Evolutionary conservation across 768 basidiomycete species (phyloP), one percentile per base, ranked within the genome.

Genomic region (Boletus sp.): DNA sequence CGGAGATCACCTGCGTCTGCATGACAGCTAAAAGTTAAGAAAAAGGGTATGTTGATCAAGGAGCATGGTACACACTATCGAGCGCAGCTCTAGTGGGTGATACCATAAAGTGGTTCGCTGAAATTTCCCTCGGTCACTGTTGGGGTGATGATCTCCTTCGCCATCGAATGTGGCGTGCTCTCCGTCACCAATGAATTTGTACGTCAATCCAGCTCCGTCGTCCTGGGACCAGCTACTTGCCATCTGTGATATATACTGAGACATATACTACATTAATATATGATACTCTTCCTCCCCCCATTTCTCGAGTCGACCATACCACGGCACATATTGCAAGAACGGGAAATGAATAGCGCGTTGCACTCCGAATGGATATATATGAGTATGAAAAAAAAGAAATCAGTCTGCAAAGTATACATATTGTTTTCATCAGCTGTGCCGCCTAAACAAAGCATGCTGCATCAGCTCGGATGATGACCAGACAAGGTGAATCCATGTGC

Each of bases 41-140:
- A 18, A 17, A 46, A 11, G 1, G 6, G 33, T 35, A 12, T 1
- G 17, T 1, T 2, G 0, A 10, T 5, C 6, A 14, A 10, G 3
- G 17, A 6, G 6, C 24, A 24, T 24, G 24, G 24, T 24, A 24
- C 46, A 56, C 68, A 73, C 75, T 85, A 55, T 85, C 84, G 1
- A 81, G 79, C 0, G 84, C 83, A 18, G 85, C 85, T 20, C 84
- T 84, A 45, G 85, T 83, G 70, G 86, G 80, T 8, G 80, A 79
- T 2, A 84, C 85, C 2, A 80, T 78, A 24, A 87, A 76, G 66
- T 82, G 76, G 68, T 53, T 81, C 77, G 6, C 77, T 76, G 3
- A 86, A 69, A 11, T 77, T 77, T 14, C 81, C 77, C 40, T 82
- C 79, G 0, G 64, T 62, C 53, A 83, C 63, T 8, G 52, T 80